Evolutionary conservation across 345 rosid genomes (phyloP).

Genomic region (Populus ilicifolia): DNA sequence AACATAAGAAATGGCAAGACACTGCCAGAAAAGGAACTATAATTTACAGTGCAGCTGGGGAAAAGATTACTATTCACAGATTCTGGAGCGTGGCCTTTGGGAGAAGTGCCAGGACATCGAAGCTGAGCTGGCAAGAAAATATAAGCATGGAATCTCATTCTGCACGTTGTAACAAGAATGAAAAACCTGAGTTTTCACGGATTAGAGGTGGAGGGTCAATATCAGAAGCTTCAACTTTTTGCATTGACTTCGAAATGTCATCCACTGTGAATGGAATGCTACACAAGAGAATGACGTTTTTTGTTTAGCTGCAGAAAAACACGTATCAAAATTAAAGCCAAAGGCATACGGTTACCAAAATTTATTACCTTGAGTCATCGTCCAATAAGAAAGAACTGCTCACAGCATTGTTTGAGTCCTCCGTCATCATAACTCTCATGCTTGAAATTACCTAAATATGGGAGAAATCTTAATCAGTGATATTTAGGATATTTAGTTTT

Average conservation of each 20-base stretch:
- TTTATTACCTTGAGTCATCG: slow-evolving; percentile 77
- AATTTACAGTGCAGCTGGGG: too few relatives aligned
- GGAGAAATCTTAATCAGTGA: background rate
- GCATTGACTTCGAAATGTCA: slow-evolving; percentile 85
- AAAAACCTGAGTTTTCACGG: slow-evolving; percentile 80
- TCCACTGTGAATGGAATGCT: slow-evolving; percentile 94
- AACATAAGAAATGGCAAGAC: background rate
- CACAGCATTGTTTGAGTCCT: slow-evolving; percentile 77
- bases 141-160: slow-evolving; percentile 35
- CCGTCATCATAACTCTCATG: slow-evolving; percentile 88
- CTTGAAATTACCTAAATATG: slow-evolving; percentile 62
- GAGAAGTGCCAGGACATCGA: background rate
- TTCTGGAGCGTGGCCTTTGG: background rate
- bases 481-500: background rate
- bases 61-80: background rate
- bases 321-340: background rate
- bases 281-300: slow-evolving; percentile 9
- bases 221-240: slow-evolving; percentile 70
- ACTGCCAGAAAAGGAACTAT: too few relatives aligned
- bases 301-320: background rate
- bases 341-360: background rate
- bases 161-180: slow-evolving; percentile 66
- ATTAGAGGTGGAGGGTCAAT: slow-evolving; percentile 72
- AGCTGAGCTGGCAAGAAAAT: background rate
- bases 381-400: slow-evolving; percentile 88